Evolutionary conservation across 495 filamentous ascomycete species (phyloP), one percentile per base, ranked within the genome.

Genomic region (Penicillium taxi): DNA sequence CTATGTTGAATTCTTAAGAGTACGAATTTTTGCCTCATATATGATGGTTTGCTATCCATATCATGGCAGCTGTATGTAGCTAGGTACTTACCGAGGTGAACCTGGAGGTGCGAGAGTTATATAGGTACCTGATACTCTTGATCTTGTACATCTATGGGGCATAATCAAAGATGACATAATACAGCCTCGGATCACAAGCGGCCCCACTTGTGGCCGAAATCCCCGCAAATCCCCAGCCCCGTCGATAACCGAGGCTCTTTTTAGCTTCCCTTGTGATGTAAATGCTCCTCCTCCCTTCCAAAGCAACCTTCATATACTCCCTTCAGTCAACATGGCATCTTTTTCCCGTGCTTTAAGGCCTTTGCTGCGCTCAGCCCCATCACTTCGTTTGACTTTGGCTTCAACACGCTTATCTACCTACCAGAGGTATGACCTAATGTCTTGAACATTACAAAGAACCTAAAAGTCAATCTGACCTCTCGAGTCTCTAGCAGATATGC

Each of bases 341-440:
- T 69, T 90, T 46, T 61, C 72, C 26, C 77, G 77, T 52, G 70
- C 73, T 9, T 59, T 89, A 52, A 73, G 82, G 44, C 82, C 84
- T 28, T 70, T 82, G 50, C 70, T 78, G 45, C 79, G 77, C 48
- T 72, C 77, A 44, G 52, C 59, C 27, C 51, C 70, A 36, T 62
- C 70, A 37, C 54, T 65, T 39, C 58, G 71, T 18, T 47, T 70
- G 31, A 50, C 64, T 27, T 49, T 69, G 31, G 51, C 64, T 27
- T 49, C 69, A 32, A 62, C 67, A 59, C 56, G 63, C 21, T 59
- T 57, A 30, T 41, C 62, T 50, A 32, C 54, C 25, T 42, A 45
- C 50, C 58, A 69, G 57, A 72, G 65, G 69, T 68, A 43, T 20
- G 8, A 19, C 13, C 13, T 15, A 16, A 15, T 8, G 12, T 35